Conservation (phyloP, 495 filamentous ascomycete genomes). For the Platismatia glauca region DNA sequence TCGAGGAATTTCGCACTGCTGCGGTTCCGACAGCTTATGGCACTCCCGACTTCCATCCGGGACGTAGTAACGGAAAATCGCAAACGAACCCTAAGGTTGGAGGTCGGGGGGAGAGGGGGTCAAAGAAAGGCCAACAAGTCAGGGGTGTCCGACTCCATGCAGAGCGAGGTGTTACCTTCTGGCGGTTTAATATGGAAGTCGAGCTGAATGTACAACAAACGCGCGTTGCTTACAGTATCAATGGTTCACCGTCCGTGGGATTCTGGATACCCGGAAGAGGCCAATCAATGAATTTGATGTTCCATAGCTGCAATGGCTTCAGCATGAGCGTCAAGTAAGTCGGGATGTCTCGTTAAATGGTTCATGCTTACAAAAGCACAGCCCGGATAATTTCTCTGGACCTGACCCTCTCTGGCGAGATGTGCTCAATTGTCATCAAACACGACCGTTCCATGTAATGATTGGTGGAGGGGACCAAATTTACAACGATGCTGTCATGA, state of each 20-base stretch:
- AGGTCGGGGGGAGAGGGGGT: slow-evolving; percentile 57
- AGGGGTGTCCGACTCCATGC: slow-evolving; percentile 72
- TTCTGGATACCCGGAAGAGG: slow-evolving; percentile 90
- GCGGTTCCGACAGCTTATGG: slow-evolving; percentile 37
- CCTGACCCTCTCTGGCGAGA: slow-evolving; percentile 97
- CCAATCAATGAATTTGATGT: slow-evolving; percentile 97
- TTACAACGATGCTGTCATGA: slow-evolving; percentile 79
- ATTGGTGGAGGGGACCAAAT: slow-evolving; percentile 95
- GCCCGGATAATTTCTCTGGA: slow-evolving; percentile 64
- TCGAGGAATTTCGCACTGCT: slow-evolving; percentile 44
- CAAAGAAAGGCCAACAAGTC: slow-evolving; percentile 68
- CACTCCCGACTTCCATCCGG: slow-evolving; percentile 32
- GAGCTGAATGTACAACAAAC: slow-evolving; percentile 68
- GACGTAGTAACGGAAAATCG: slow-evolving; percentile 37
- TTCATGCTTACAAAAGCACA: slow-evolving; percentile 10
- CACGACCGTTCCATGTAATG: slow-evolving; percentile 95
- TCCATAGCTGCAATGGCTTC: slow-evolving; percentile 96
- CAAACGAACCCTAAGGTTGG: slow-evolving; percentile 22
- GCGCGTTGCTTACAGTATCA: slow-evolving; percentile 91
- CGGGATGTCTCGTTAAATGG: neutral
- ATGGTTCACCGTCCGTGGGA: slow-evolving; percentile 74
- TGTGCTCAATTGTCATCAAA: slow-evolving; percentile 86
- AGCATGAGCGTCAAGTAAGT: slow-evolving; percentile 59
- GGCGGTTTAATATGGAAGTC: slow-evolving; percentile 90
- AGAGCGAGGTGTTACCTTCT: slow-evolving; percentile 86